phyloP scores from a whole-genome alignment of 1,284 basidiomycete genomes.

The Trametes hirsuta region DNA sequence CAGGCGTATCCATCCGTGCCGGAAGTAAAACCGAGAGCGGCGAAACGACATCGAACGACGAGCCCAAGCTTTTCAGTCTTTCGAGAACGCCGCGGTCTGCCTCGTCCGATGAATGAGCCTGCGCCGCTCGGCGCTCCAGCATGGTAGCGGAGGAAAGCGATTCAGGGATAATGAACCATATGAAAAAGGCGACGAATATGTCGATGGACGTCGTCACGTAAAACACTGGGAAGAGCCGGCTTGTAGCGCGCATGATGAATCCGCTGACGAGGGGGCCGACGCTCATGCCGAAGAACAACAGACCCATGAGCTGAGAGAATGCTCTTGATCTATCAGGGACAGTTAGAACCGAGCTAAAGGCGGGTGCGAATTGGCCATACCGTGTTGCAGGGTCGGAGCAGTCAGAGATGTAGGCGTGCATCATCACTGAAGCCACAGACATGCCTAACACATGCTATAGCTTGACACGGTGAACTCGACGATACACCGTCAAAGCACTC shows the following conservation, averaged over 20 bases:
- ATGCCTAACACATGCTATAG: constrained; percentile 41
- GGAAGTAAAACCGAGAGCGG: constrained; percentile 71
- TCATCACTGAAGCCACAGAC: constrained; percentile 48
- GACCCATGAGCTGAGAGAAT: constrained; percentile 62
- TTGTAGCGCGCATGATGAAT: constrained; percentile 59
- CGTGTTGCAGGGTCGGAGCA: constrained; percentile 51
- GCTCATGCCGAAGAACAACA: constrained; percentile 67
- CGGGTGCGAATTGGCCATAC: constrained; percentile 27
- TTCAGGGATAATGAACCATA: constrained; percentile 71
- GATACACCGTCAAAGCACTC: constrained; percentile 25
- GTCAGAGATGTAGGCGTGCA: constrained; percentile 64
- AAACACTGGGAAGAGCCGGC: constrained; percentile 66
- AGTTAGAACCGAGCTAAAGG: neutral
- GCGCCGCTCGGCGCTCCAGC: constrained; percentile 20
- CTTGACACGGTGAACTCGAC: neutral
- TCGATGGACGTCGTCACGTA: constrained; percentile 58
- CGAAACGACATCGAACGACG: constrained; percentile 43
- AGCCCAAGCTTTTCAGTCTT: constrained; percentile 35
- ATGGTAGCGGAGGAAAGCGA: constrained; percentile 51
- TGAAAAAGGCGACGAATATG: constrained; percentile 47
- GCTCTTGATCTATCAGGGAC: constrained; percentile 46
- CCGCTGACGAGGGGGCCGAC: constrained; percentile 72
- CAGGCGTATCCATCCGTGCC: constrained; percentile 27
- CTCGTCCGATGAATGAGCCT: constrained; percentile 31
- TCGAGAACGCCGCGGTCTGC: constrained; percentile 5